Evolutionary conservation across 805 yeast species (phyloP).

Genomic region (Teunomyces atbi): DNA sequence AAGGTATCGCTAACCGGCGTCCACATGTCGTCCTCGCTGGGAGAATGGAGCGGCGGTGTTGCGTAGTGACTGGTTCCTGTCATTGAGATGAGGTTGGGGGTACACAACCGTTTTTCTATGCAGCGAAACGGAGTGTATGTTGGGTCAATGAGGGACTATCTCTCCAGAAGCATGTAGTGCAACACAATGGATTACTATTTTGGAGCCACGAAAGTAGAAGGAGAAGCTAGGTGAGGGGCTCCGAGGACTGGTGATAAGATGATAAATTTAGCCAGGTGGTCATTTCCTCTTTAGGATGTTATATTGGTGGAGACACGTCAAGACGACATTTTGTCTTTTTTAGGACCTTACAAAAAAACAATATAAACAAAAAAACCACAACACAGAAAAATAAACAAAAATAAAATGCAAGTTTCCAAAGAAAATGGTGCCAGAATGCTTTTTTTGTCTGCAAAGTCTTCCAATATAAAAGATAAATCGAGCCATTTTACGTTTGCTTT

Average conservation of each 20-base stretch:
- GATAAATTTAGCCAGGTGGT: neutral
- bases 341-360: neutral
- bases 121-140: neutral
- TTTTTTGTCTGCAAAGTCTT: neutral
- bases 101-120: neutral
- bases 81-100: slow-evolving; percentile 1
- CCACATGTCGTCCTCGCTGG: slow-evolving; percentile 6
- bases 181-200: neutral
- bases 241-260: neutral
- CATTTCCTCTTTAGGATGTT: neutral
- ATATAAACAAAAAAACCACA: neutral
- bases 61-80: slow-evolving; percentile 17
- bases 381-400: neutral
- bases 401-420: neutral
- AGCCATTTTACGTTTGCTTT: neutral
- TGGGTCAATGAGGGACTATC: neutral
- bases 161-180: neutral
- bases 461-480: neutral
- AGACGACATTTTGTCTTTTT: neutral
- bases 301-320: neutral
- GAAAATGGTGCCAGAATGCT: neutral
- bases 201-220: neutral
- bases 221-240: neutral
- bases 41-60: slow-evolving; percentile 15
- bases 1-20: slow-evolving; percentile 8